Evolutionary conservation across 2,329 filamentous ascomycete species (phyloP), one percentile per base, ranked within the genome.

Genomic region (Graphilbum fragrans): DNA sequence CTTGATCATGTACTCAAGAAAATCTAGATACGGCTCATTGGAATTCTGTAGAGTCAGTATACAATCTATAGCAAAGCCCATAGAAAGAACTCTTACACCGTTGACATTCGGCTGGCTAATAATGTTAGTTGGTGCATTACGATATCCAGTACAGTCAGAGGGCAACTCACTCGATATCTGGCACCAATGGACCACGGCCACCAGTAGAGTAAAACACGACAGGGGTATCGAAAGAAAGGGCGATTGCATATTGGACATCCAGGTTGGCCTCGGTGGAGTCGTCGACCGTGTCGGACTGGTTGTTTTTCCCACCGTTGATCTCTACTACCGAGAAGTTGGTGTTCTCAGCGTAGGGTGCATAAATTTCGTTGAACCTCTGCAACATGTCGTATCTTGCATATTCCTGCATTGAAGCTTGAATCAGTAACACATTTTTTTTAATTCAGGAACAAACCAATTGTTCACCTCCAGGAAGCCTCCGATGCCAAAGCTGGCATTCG

Each of bases 401-500:
- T 46, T 72, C 54, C 29, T 69, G 64, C 1, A 70, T 56, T 51
- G 69, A 70, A 18, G 10, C n/a, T 34, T 5, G 17, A 14, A 17
- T 43, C 25, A 36, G 25, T 11, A 34, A 34, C 7, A 14, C 32
- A 16, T 18, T 18, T 7, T 34, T 34, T 4, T 6, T 6, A 32
- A 11, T 32, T n/a, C 9, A 32, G 7, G 17, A 34, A 8, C 7
- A 34, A 18, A 34, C n/a, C 19, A 17, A 18, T 18, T 34, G 29
- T n/a, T 21, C 22, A 62, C 64, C 31, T 59, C 55, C 0, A 60
- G 49, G 45, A 69, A 72, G 5, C 65, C 67, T 18, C 50, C 50
- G 17, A 86, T 76, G n/a, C 80, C 81, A 39, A 80, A 73, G 44
- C 69, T 72, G 43, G 80, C 80, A 0, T 61, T 80, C 21, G 65